These are phyloP conservation scores for Pouteria campechiana DNA, from an alignment of 179 eudicot species.

Conservation along the genomic window DNA sequence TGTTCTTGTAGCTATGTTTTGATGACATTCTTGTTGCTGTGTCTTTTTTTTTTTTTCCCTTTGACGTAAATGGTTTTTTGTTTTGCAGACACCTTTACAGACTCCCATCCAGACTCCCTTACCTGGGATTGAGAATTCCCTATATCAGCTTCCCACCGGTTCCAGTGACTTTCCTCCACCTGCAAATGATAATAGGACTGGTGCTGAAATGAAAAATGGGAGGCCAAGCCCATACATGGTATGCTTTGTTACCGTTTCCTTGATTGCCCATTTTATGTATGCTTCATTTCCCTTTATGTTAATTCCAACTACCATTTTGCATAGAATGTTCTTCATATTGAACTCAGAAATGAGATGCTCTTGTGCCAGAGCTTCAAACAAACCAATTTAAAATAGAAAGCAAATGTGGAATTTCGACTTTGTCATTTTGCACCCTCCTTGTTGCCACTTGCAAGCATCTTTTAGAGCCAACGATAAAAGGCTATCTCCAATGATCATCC, in stretches of 20 bases:
- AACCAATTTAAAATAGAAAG: too few relatives aligned
- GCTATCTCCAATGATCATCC: too few relatives aligned
- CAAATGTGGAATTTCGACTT: too few relatives aligned
- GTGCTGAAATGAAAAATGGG: constrained; percentile 38
- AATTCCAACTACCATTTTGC: too few relatives aligned
- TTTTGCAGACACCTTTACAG: constrained; percentile 57
- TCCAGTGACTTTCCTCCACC: constrained; percentile 63
- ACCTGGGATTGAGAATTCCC: constrained; percentile 57
- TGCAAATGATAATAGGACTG: constrained; percentile 27
- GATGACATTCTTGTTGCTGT: too few relatives aligned
- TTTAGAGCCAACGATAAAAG: too few relatives aligned
- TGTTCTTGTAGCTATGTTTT: not conserved
- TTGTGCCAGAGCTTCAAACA: too few relatives aligned
- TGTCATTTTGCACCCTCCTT: too few relatives aligned
- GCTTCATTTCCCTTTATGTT: too few relatives aligned
- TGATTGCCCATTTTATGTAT: too few relatives aligned
- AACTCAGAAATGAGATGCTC: not conserved
- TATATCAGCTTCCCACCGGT: constrained; percentile 71
- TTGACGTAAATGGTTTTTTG: constrained; percentile 1
- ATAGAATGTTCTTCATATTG: not conserved
- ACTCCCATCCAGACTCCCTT: constrained; percentile 80
- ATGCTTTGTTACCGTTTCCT: constrained; percentile 1
- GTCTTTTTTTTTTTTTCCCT: too few relatives aligned
- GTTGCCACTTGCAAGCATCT: too few relatives aligned
- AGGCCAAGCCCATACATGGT: constrained; percentile 87